Evolutionary conservation across 2,329 filamentous ascomycete genomes (phyloP), one percentile per base, ranked within the genome.

Genomic region (Talaromyces amestolkiae): DNA sequence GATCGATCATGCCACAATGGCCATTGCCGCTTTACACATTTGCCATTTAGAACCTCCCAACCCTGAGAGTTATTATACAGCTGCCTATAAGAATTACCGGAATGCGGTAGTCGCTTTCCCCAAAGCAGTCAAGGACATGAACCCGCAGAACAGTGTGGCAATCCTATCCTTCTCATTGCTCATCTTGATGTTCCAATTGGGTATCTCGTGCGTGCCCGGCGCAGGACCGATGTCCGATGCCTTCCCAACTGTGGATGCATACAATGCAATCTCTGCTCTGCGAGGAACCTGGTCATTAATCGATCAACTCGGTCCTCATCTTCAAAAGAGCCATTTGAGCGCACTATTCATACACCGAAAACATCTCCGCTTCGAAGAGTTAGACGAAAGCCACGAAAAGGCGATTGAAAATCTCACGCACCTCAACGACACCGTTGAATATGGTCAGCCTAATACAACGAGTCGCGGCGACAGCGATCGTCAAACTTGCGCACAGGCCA

Each of bases 201-300:
- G 64, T 15, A 66, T 66, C 31, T 66, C 64, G n/a, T 63, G 60
- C 15, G 64, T 66, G 13, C 64, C 64, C 10, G 64, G 64, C 24
- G 64, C 64, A 39, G 64, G 59, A 33, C 64, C 64, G 4, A 66
- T 63, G 59, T 43, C 64, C 33, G 49, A 66, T 31, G 64, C 43
- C 3, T 54, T 63, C 13, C 64, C 64, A 9, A 37, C 39, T 6
- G 53, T 62, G n/a, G 64, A 66, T 17, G 64, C 60, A 59, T 66
- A 66, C 35, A 66, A 66, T 5, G 60, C 64, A 7, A 62, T 66
- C 3, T 62, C 60, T 2, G 64, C 64, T 24, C n/a, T 66, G n/a
- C 59, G 64, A 22, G 64, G 64, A 17, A 66, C 64, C 22, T 66
- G 64, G 64, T 66, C 64, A 5, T 51, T 66, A n/a, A 62, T 66